A percentile compares a stretch with the other conserved stretches of the same genome.
Conservation (phyloP, 495 filamentous ascomycete species). For the Usnea hakonensis region DNA sequence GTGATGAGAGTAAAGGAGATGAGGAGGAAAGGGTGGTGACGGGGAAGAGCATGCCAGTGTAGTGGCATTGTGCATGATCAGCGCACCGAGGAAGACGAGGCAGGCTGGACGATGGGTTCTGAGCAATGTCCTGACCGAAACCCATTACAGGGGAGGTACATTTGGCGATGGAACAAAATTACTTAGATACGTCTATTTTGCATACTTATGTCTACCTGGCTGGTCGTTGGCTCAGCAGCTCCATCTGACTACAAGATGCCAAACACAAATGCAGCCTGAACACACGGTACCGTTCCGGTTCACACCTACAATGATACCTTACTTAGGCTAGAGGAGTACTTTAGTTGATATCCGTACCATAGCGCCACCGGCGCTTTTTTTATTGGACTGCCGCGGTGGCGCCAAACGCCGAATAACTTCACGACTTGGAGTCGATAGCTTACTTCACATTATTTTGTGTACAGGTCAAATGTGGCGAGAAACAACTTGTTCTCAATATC, state of each 20-base stretch:
- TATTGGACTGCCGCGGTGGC: background rate
- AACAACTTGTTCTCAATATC: no score
- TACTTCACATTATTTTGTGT: no score
- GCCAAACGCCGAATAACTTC: background rate
- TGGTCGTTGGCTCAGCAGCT: background rate
- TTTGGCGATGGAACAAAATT: background rate
- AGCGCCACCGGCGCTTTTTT: background rate
- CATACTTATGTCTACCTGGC: background rate
- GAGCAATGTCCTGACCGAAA: background rate
- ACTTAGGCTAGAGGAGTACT: no score
- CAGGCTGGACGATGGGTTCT: background rate
- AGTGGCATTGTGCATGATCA: background rate
- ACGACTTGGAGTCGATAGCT: no score
- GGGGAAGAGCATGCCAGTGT: background rate
- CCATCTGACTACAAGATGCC: background rate
- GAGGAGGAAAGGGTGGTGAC: constrained; percentile 64
- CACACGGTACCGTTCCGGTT: background rate
- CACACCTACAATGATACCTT: no score
- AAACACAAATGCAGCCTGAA: background rate
- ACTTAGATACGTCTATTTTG: background rate
- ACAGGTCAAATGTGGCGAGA: no score
- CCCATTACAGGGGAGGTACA: background rate
- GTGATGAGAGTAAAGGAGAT: constrained; percentile 55
- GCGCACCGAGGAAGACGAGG: background rate
- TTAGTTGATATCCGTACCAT: background rate